Base-by-base conservation (phyloP, 1,139 yeast genomes). In the Lodderomyces orthopsilosis region DNA sequence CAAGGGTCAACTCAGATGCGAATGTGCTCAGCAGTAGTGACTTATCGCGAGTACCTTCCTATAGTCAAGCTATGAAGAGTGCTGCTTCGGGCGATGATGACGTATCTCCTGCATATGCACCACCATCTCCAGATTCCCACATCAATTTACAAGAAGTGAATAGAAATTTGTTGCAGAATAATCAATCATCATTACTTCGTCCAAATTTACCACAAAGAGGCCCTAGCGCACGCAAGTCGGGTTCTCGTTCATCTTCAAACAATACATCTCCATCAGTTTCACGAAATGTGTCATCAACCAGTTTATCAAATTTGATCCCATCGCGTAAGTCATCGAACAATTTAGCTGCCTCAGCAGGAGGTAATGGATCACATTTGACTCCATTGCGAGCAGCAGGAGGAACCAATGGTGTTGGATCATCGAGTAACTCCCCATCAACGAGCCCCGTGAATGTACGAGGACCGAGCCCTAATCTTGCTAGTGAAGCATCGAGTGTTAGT, bases 11-110 rank as follows among this genome's bases (percentile, higher is more conserved):
- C 37, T 82, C 90, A 0, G 74, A 65, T 30, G 41, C 50, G 26
- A 43, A 50, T 38, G 40, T 49, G 50, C 44, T 49, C 26, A 52
- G 46, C 36, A 15, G 36, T 10, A 27, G 32, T 32, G 56, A 51
- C 13, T 58, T 90, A 51, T 80, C 84, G 13, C 67, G 79, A 45
- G 95, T 90, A 3, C 98, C 98, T 0, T 81, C 95, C 0, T 91
- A 91, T 61, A 75, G 76, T 8, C 83, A 88, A 37, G 97, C 98
- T 0, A 66, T 83, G 59, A 74, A 72, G 51, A 62, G 77, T 2
- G 77, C 69, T 27, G 62, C 64, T 3, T 61, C 66, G 7, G 34
- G 19, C 6, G 77, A 67, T 4, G 78, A 75, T 35, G 75, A 74
- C 38, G 63, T 82, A 33, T 75, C 91, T 1, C 93, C 94, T 0